Evolutionary conservation across 768 basidiomycete species (phyloP).

Genomic region (Lepiota brunneoincarnata): DNA sequence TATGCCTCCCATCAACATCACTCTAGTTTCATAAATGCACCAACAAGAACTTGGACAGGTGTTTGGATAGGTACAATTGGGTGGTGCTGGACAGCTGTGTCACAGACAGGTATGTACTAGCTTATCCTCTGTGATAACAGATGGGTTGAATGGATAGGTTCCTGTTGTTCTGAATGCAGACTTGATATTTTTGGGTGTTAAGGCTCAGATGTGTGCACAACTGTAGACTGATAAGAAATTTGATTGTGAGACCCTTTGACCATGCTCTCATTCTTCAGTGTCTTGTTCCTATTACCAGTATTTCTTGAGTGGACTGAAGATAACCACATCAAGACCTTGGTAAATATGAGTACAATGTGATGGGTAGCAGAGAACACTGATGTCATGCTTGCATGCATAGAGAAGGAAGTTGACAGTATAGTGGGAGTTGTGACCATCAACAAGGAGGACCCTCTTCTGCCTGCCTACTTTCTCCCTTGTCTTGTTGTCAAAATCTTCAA

Average conservation of each 20-base stretch:
- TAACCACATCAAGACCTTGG: conserved; percentile 34
- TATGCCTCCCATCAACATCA: no score
- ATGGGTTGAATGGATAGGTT: conserved; percentile 27
- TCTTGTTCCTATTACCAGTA: neutral
- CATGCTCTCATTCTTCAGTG: neutral
- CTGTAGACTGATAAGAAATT: neutral
- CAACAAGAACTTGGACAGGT: no score
- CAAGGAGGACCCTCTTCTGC: conserved; percentile 24
- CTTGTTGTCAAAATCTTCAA: conserved; percentile 29
- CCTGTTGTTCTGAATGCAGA: conserved; percentile 32
- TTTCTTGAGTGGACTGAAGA: conserved; percentile 2
- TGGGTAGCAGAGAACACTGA: conserved; percentile 37
- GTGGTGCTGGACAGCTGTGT: no score
- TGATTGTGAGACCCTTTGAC: neutral
- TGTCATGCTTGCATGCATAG: conserved; percentile 25
- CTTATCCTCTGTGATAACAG: conserved; percentile 18
- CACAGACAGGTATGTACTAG: no score
- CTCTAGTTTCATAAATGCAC: no score
- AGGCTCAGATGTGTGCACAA: conserved; percentile 8
- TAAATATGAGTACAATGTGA: conserved; percentile 38
- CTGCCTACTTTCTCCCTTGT: conserved; percentile 25
- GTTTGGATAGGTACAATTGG: no score
- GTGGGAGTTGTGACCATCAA: conserved; percentile 39
- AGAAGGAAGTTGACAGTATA: conserved; percentile 24
- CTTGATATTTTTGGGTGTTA: conserved; percentile 24